phyloP scores from a whole-genome alignment of 2,329 filamentous ascomycete genomes.

The Fusarium phyllophilum region DNA sequence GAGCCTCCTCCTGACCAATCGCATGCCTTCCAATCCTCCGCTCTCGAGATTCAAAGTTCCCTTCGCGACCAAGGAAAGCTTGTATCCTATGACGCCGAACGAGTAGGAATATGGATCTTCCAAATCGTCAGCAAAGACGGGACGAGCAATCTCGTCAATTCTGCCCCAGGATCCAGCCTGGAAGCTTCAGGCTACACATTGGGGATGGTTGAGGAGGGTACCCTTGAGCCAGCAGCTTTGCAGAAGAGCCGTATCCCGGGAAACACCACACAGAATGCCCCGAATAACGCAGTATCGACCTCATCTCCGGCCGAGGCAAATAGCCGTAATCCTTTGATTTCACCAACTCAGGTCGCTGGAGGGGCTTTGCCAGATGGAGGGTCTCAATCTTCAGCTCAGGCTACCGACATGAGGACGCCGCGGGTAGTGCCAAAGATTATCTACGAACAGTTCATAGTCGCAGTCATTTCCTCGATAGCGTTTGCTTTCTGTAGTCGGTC shows the following conservation, averaged over 20 bases:
- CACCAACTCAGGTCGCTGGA: constrained; percentile 27
- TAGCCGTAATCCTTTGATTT: constrained; percentile 41
- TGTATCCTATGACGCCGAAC: constrained; percentile 61
- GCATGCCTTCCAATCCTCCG: constrained; percentile 56
- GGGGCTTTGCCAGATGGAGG: constrained; percentile 43
- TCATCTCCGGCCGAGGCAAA: constrained; percentile 53
- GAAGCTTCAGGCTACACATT: constrained; percentile 58
- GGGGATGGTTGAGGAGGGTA: constrained; percentile 59
- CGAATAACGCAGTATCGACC: constrained; percentile 58
- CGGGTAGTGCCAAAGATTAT: constrained; percentile 52
- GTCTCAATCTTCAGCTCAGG: constrained; percentile 43
- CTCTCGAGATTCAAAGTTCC: constrained; percentile 62
- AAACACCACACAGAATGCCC: constrained; percentile 55
- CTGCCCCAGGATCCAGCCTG: constrained; percentile 52
- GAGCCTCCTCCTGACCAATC: constrained; percentile 58
- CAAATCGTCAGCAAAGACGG: constrained; percentile 57
- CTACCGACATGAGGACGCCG: constrained; percentile 37
- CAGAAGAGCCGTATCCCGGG: constrained; percentile 56
- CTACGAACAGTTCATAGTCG: constrained; percentile 65
- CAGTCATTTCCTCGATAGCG: constrained; percentile 62
- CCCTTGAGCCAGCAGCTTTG: constrained; percentile 60
- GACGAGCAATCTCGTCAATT: constrained; percentile 35
- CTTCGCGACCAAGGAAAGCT: constrained; percentile 64
- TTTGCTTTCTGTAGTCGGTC: constrained; percentile 60
- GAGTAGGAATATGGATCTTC: constrained; percentile 66